Percentiles rank a stretch among this genome's conserved stretches.
phyloP scores from a whole-genome alignment of 2,329 filamentous ascomycete species.

The Aspergillus neotritici region DNA sequence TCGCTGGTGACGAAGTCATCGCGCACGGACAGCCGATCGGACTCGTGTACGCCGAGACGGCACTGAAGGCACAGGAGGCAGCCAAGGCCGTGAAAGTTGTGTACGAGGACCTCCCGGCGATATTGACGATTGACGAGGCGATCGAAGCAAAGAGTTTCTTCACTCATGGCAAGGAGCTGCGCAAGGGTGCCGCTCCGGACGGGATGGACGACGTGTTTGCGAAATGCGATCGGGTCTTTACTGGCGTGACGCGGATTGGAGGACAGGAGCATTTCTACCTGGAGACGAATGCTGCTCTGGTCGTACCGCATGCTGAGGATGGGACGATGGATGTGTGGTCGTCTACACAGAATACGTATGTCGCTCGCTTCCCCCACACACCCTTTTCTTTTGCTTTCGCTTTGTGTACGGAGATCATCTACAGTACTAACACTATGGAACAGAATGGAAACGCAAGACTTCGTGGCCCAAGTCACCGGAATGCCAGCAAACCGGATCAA shows the following conservation, averaged over 20 bases:
- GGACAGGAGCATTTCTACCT: conserved; percentile 88
- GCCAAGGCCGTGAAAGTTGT: conserved; percentile 71
- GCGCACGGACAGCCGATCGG: conserved; percentile 81
- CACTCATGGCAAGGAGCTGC: conserved; percentile 67
- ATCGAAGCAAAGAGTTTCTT: conserved; percentile 78
- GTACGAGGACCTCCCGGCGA: conserved; percentile 75
- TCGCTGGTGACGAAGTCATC: conserved; percentile 74
- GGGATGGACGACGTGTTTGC: conserved; percentile 3
- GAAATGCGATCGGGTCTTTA: conserved; percentile 5
- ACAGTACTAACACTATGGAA: conserved; percentile 18
- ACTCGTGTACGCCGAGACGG: conserved; percentile 69
- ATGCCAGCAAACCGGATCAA: conserved; percentile 78
- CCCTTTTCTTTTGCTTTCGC: neutral
- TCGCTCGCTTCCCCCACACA: conserved; percentile 7
- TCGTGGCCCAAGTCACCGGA: conserved; percentile 67
- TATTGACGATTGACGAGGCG: conserved; percentile 84
- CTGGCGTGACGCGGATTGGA: conserved; percentile 33
- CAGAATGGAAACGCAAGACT: conserved; percentile 56
- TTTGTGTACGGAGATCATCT: too few relatives aligned
- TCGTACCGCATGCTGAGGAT: conserved; percentile 75
- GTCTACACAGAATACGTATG: conserved; percentile 77
- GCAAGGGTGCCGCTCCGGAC: conserved; percentile 51
- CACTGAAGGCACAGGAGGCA: conserved; percentile 64
- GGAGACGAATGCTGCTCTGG: conserved; percentile 76
- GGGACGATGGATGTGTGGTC: conserved; percentile 83